phyloP scores from a whole-genome alignment of 106 monocot species.

The Hemerocallis citrina region DNA sequence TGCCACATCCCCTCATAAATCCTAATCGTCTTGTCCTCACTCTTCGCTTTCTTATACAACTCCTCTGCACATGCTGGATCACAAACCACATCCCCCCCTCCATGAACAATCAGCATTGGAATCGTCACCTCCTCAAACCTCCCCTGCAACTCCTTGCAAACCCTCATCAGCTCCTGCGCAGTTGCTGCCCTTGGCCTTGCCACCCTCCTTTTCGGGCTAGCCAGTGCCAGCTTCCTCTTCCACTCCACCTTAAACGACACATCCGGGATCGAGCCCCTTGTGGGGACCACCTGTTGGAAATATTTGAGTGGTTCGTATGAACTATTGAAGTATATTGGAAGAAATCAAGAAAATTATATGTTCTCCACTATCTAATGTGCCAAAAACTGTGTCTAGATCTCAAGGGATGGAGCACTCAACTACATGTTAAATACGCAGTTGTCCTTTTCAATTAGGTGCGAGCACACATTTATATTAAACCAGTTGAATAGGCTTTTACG shows the following conservation, averaged over 20 bases:
- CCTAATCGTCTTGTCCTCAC: slow-evolving; percentile 74
- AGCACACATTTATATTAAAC: too few relatives aligned
- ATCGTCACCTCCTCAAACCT: slow-evolving; percentile 70
- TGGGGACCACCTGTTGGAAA: slow-evolving; percentile 60
- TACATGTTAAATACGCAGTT: too few relatives aligned
- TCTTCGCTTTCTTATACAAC: slow-evolving; percentile 50
- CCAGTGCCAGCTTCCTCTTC: slow-evolving; percentile 76
- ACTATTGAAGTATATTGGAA: too few relatives aligned
- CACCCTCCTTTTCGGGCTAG: slow-evolving; percentile 49
- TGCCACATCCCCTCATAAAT: slow-evolving; percentile 88
- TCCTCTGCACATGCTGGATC: slow-evolving; percentile 78
- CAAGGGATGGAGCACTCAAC: too few relatives aligned
- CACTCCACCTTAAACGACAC: slow-evolving; percentile 87
- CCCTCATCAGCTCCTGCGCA: slow-evolving; percentile 67
- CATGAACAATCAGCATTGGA: slow-evolving; percentile 81
- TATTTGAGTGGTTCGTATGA: too few relatives aligned
- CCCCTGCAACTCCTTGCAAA: slow-evolving; percentile 69
- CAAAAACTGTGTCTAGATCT: too few relatives aligned
- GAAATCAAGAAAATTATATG: too few relatives aligned
- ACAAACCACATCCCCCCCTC: slow-evolving; percentile 63
- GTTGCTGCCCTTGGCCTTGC: slow-evolving; percentile 66
- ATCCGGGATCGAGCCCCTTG: slow-evolving; percentile 66
- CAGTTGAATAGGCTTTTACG: too few relatives aligned
- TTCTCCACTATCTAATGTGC: too few relatives aligned
- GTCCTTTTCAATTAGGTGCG: too few relatives aligned